These are phyloP conservation scores for Vitis hybrid DNA, from an alignment of 177 flowering plant species.

Conservation along the genomic window DNA sequence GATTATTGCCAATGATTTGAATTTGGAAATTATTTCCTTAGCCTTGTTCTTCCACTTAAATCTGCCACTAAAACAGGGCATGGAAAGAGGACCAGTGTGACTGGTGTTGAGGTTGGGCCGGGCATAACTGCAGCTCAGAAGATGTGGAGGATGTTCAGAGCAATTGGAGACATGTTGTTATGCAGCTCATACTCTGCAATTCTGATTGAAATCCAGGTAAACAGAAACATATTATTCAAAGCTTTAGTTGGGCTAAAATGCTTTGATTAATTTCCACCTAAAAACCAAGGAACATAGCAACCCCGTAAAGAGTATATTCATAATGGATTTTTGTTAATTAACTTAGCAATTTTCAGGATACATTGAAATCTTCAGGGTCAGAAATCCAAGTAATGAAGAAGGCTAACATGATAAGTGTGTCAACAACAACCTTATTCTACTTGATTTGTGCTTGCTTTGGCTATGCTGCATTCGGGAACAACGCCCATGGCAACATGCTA, in stretches of 20 bases:
- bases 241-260: too few relatives aligned
- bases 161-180: conserved; percentile 53
- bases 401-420: conserved; percentile 29
- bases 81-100: conserved; percentile 24
- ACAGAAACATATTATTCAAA: neutral
- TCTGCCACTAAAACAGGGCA: conserved; percentile 18
- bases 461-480: conserved; percentile 61
- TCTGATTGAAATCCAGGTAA: conserved; percentile 54
- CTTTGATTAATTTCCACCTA: too few relatives aligned
- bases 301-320: too few relatives aligned
- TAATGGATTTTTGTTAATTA: too few relatives aligned
- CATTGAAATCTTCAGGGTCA: conserved; percentile 36
- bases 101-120: conserved; percentile 28
- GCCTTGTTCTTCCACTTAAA: too few relatives aligned
- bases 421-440: conserved; percentile 37
- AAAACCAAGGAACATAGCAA: too few relatives aligned
- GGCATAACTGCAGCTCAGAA: conserved; percentile 30
- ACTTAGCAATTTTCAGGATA: conserved; percentile 34
- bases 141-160: conserved; percentile 39
- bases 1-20: neutral
- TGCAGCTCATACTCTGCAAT: conserved; percentile 45
- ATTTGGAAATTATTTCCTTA: too few relatives aligned
- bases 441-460: conserved; percentile 50
- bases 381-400: conserved; percentile 62
- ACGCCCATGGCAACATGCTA: conserved; percentile 55